Evolutionary conservation across 805 yeast species (phyloP).

Genomic region (Metschnikowia cubensis): DNA sequence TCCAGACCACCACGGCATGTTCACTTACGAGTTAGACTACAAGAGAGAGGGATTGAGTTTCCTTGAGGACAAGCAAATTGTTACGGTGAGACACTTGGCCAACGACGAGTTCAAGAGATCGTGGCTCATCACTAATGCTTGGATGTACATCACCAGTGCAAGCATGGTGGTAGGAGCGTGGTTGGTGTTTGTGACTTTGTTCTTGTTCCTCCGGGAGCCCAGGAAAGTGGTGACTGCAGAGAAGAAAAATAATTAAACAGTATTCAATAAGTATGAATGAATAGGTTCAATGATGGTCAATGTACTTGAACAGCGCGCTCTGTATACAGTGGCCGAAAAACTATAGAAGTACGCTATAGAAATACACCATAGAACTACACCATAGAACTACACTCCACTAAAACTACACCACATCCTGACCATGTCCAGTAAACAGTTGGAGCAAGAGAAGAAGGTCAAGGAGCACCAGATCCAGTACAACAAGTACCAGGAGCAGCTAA

Average conservation of each 20-base stretch:
- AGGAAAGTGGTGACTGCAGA: not conserved
- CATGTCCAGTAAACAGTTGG: slow-evolving; percentile 17
- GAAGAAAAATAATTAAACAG: slow-evolving; percentile 1
- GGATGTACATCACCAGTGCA: slow-evolving; percentile 82
- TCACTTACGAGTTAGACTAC: slow-evolving; percentile 77
- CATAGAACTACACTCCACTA: not conserved
- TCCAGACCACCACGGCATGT: slow-evolving; percentile 98
- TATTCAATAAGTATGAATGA: not conserved
- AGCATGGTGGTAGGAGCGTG: slow-evolving; percentile 68
- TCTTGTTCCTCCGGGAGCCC: slow-evolving; percentile 39
- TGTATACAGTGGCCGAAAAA: slow-evolving; percentile 2
- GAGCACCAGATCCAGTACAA: slow-evolving; percentile 41
- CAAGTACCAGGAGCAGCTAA: slow-evolving; percentile 34
- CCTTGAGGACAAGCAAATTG: slow-evolving; percentile 60
- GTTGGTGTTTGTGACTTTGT: slow-evolving; percentile 70
- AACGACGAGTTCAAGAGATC: slow-evolving; percentile 92
- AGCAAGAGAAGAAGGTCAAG: slow-evolving; percentile 35
- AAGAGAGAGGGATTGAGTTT: slow-evolving; percentile 71
- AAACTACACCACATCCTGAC: not conserved
- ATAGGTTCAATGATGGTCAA: not conserved
- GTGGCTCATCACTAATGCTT: slow-evolving; percentile 88
- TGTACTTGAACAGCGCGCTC: slow-evolving; percentile 1
- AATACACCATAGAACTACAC: not conserved
- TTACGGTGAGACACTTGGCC: slow-evolving; percentile 89
- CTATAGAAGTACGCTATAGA: not conserved